Evolutionary conservation across 1,284 basidiomycete genomes (phyloP), one percentile per base, ranked within the genome.

Genomic region (Puccinia triticina): DNA sequence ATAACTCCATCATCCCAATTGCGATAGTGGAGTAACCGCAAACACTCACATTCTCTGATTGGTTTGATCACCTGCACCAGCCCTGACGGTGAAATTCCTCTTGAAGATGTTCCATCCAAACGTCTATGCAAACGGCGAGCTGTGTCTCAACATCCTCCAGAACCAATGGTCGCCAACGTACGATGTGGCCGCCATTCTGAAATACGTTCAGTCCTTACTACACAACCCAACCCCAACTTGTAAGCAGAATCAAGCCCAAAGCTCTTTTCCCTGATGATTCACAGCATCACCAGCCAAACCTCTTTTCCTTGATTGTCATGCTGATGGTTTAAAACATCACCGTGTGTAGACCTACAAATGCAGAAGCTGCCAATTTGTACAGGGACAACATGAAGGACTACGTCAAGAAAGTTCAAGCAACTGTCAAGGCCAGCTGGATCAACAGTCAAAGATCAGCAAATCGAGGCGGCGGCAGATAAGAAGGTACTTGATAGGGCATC

Each of bases 351-450:
- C 96, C 96, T 7, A 96, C 96, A 0, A 99, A 99, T 86, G 95
- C 95, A 0, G 96, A 99, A 88, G 96, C 96, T 0, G 96, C 96
- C 1, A 93, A 94, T 87, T 88, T 98, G 83, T 99, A 97, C 87
- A 89, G 96, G 82, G 96, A 99, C 88, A 98, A 98, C 86, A 96
- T 97, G 93, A 98, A 98, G 89, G 96, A 97, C 89, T 98, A 97
- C 87, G 93, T 97, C 46, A 89, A 95, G 83, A 89, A 94, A 82
- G 95, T 98, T 69, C 94, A 95, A 88, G 92, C 92, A 43, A 87
- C 86, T 0, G 86, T 87, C 23, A 86, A 87, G 77, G 85, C 85
- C 64, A 86, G 85, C 67, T 87, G 86, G 86, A 78, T 87, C 59
- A 86, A 87, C 77, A n/a, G n/a, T n/a, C n/a, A n/a, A n/a, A n/a